Conservation (phyloP, 306 rosid genomes). For the Vigna hirtella region DNA sequence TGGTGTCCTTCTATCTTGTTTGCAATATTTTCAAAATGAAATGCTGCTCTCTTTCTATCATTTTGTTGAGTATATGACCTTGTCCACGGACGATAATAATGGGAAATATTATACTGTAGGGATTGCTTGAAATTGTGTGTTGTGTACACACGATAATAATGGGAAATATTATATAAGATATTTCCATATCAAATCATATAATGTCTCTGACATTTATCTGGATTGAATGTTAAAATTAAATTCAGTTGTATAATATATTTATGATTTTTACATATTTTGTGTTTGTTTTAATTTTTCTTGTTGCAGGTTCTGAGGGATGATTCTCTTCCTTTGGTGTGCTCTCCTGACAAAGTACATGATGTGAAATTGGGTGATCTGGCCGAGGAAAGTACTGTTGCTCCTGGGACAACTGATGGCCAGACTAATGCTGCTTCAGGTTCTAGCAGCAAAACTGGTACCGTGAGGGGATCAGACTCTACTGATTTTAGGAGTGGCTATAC, state of each 20-base stretch:
- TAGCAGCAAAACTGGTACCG: slow-evolving; percentile 81
- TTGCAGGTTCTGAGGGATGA: slow-evolving; percentile 89
- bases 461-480: slow-evolving; percentile 69
- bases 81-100: too few relatives aligned
- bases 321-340: slow-evolving; percentile 88
- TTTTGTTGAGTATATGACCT: background rate
- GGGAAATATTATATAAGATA: too few relatives aligned
- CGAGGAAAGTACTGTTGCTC: slow-evolving; percentile 73
- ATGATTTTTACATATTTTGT: slow-evolving; percentile 14
- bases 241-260: slow-evolving; percentile 18
- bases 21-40: background rate
- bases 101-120: too few relatives aligned
- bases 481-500: slow-evolving; percentile 81
- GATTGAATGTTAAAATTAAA: background rate
- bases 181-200: too few relatives aligned
- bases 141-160: too few relatives aligned
- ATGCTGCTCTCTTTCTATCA: background rate
- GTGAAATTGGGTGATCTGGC: slow-evolving; percentile 89
- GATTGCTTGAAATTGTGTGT: too few relatives aligned
- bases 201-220: background rate
- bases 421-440: slow-evolving; percentile 88
- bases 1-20: background rate
- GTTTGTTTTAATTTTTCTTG: slow-evolving; percentile 11
- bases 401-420: slow-evolving; percentile 74
- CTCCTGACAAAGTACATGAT: slow-evolving; percentile 96